These are phyloP conservation scores for Ophiocordyceps sinensis DNA, from an alignment of 2,329 filamentous ascomycete species.

Conservation along the genomic window DNA sequence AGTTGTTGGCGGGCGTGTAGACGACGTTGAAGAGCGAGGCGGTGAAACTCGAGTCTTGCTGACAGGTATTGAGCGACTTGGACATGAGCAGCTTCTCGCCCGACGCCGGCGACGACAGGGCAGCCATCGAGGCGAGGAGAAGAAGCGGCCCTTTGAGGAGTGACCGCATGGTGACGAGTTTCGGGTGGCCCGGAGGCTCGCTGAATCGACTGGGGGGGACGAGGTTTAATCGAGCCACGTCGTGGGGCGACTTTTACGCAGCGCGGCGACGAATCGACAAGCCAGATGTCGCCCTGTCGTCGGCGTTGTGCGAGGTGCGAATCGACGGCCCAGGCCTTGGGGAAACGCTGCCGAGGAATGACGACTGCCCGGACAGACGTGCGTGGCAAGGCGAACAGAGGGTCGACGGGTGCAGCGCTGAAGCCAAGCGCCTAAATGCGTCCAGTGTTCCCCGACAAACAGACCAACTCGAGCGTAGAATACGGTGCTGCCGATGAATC, in stretches of 20 bases:
- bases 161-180: constrained; percentile 28
- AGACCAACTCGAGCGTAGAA: not conserved
- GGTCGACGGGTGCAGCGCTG: not conserved
- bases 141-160: constrained; percentile 28
- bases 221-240: not conserved
- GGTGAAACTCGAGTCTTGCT: constrained; percentile 71
- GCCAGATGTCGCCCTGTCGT: not conserved
- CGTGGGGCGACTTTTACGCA: not conserved
- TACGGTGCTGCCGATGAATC: not conserved
- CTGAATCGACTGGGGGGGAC: not conserved
- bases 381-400: not conserved
- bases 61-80: constrained; percentile 72
- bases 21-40: constrained; percentile 79
- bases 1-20: constrained; percentile 62
- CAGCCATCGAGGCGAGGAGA: constrained; percentile 28
- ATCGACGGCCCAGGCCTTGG: too few species aligned
- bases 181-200: not conserved
- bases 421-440: not conserved
- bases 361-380: not conserved
- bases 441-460: not conserved
- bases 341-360: too few species aligned
- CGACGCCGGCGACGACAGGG: constrained; percentile 30
- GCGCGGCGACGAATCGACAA: not conserved
- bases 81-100: constrained; percentile 61
- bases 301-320: not conserved